Conservation (phyloP, 2,329 filamentous ascomycete genomes). For the Botryotinia narcissicola region DNA sequence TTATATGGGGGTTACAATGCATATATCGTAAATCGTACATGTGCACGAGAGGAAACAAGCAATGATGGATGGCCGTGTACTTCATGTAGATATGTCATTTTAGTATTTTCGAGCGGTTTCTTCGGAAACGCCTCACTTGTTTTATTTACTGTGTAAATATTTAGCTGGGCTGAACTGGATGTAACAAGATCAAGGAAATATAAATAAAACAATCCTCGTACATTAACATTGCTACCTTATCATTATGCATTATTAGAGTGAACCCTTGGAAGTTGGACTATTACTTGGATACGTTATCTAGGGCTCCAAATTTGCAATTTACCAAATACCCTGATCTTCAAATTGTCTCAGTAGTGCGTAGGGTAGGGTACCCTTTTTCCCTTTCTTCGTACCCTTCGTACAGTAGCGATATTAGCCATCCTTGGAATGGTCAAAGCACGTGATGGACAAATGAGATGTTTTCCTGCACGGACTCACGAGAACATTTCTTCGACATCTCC, state of each 20-base stretch:
- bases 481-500: neutral
- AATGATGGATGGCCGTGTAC: neutral
- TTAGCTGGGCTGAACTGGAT: neutral
- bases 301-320: neutral
- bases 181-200: neutral
- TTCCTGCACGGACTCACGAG: neutral
- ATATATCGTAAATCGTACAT: neutral
- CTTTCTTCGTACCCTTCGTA: neutral
- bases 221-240: neutral
- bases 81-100: neutral
- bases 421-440: neutral
- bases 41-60: neutral
- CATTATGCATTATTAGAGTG: neutral
- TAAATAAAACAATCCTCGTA: neutral
- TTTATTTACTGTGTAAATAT: conserved; percentile 3
- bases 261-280: neutral
- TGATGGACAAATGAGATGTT: neutral
- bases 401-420: neutral
- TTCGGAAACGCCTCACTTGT: neutral
- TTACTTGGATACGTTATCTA: neutral
- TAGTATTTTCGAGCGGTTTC: neutral
- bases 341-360: conserved; percentile 4
- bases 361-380: neutral
- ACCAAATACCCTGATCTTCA: neutral
- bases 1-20: neutral